These are phyloP conservation scores for Fistulinella prunicolor DNA, from an alignment of 768 basidiomycete genomes.

Conservation along the genomic window DNA sequence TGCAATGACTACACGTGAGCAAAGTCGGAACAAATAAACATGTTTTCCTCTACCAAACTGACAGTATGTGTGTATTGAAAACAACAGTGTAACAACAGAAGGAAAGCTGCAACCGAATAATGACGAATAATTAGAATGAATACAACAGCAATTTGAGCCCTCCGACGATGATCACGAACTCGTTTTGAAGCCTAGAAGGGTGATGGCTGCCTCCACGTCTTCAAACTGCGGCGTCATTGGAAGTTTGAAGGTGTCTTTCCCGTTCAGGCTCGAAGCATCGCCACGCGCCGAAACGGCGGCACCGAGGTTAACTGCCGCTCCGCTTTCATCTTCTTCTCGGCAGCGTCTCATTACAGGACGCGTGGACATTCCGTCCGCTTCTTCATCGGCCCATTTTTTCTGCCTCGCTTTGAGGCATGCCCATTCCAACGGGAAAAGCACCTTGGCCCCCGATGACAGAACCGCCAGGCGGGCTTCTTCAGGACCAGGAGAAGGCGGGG, in stretches of 20 bases:
- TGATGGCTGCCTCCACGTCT: constrained; percentile 37
- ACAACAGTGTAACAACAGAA: constrained; percentile 1
- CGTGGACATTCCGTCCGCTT: constrained; percentile 14
- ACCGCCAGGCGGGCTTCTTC: constrained; percentile 27
- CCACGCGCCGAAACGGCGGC: no score
- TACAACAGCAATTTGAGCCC: constrained; percentile 13
- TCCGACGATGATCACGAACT: constrained; percentile 7
- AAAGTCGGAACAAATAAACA: constrained; percentile 3
- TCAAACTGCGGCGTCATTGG: constrained; percentile 27
- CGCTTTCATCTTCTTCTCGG: no score
- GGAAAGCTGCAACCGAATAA: constrained; percentile 16
- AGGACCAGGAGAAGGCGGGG: constrained; percentile 17
- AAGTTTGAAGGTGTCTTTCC: not conserved
- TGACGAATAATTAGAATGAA: constrained; percentile 28
- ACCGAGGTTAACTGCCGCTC: no score
- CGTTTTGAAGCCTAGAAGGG: constrained; percentile 34
- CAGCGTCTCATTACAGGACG: no score
- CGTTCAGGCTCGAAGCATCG: constrained; percentile 1
- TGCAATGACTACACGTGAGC: constrained; percentile 18
- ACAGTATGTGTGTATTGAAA: not conserved
- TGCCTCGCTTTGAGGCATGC: constrained; percentile 55
- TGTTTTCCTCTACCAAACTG: not conserved
- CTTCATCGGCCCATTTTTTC: constrained; percentile 24
- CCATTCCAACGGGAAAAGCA: constrained; percentile 65
- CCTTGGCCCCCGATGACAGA: constrained; percentile 35